These are phyloP conservation scores for Eleusine indica DNA, from an alignment of 176 grass and related monocot species.

Conservation along the genomic window DNA sequence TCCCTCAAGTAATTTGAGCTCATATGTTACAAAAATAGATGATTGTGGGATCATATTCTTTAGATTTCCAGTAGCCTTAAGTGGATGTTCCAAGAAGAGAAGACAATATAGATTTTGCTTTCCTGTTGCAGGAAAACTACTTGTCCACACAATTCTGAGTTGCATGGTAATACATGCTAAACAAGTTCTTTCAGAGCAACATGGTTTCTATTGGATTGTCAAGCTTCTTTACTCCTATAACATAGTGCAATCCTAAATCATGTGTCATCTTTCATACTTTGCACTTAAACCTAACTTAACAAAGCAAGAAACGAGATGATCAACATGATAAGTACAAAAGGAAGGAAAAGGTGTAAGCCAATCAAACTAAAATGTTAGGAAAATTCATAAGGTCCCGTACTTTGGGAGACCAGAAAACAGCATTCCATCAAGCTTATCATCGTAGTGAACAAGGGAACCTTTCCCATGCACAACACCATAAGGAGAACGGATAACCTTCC, in stretches of 20 bases:
- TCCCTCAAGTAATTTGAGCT: background rate
- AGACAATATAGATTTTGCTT: background rate
- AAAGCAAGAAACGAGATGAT: background rate
- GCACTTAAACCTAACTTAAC: background rate
- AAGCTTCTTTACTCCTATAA: background rate
- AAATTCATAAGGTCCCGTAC: slow-evolving; percentile 34
- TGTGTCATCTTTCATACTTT: background rate
- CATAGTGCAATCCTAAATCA: slow-evolving; percentile 11
- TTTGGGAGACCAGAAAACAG: slow-evolving; percentile 71
- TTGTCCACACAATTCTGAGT: background rate
- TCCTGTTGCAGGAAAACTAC: background rate
- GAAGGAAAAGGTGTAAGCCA: background rate
- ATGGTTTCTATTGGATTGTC: background rate
- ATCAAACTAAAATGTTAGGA: background rate
- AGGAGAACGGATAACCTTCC: slow-evolving; percentile 78
- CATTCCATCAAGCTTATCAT: slow-evolving; percentile 63
- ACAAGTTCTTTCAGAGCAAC: background rate
- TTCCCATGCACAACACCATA: slow-evolving; percentile 81
- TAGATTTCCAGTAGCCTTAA: background rate
- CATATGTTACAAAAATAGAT: background rate
- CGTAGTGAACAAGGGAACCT: slow-evolving; percentile 66
- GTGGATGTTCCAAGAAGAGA: slow-evolving; percentile 2
- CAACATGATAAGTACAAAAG: background rate
- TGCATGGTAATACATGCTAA: background rate
- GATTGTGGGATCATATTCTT: background rate